phyloP scores from a whole-genome alignment of 805 yeast species.

The Metschnikowia chrysomelidarum region DNA sequence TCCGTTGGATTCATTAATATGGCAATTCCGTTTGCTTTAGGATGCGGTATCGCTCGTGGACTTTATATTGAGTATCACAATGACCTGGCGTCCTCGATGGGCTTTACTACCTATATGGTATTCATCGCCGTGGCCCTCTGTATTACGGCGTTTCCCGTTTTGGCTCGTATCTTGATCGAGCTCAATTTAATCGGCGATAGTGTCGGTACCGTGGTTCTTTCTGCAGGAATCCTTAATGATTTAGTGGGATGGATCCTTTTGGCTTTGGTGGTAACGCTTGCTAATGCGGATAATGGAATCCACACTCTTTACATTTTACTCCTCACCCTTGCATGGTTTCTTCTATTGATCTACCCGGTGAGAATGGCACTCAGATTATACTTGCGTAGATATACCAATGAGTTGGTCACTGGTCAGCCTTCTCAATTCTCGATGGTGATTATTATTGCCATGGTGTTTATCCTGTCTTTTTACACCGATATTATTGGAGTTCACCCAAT shows the following conservation, averaged over 20 bases:
- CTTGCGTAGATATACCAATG: slow-evolving; percentile 48
- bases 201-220: slow-evolving; percentile 68
- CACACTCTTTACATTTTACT: slow-evolving; percentile 67
- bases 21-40: slow-evolving; percentile 79
- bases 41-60: slow-evolving; percentile 69
- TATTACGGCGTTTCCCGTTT: slow-evolving; percentile 82
- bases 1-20: slow-evolving; percentile 69
- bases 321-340: slow-evolving; percentile 67
- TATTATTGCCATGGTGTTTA: slow-evolving; percentile 54
- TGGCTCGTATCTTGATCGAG: slow-evolving; percentile 76
- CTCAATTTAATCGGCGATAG: slow-evolving; percentile 66
- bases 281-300: slow-evolving; percentile 68
- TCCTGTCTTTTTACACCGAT: slow-evolving; percentile 76
- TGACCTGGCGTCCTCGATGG: slow-evolving; percentile 32
- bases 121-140: slow-evolving; percentile 82
- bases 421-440: slow-evolving; percentile 58
- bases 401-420: slow-evolving; percentile 57
- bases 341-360: slow-evolving; percentile 57
- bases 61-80: slow-evolving; percentile 54
- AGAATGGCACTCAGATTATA: slow-evolving; percentile 46
- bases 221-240: slow-evolving; percentile 82
- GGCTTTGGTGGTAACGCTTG: slow-evolving; percentile 73
- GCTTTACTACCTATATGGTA: slow-evolving; percentile 74
- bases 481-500: slow-evolving; percentile 85
- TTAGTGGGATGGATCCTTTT: slow-evolving; percentile 78